Conservation (phyloP, 176 grass and related monocot species). For the Zea luxurians region DNA sequence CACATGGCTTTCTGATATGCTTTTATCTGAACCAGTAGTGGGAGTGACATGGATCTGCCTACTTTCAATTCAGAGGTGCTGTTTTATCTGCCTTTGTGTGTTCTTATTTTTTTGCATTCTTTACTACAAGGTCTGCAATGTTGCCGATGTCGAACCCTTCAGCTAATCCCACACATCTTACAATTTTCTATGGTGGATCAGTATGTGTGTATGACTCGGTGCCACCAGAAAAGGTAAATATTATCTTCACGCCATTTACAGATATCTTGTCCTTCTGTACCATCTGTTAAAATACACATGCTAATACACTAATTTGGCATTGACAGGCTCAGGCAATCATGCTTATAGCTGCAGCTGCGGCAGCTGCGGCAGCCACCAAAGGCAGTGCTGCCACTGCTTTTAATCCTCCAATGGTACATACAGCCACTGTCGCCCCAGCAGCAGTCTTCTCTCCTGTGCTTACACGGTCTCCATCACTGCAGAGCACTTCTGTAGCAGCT, state of each 20-base stretch:
- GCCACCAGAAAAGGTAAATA: too few relatives aligned
- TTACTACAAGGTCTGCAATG: slow-evolving; percentile 42
- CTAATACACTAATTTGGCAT: background rate
- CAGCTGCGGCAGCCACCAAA: slow-evolving; percentile 31
- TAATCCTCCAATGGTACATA: slow-evolving; percentile 31
- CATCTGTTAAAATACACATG: too few relatives aligned
- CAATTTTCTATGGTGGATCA: slow-evolving; percentile 82
- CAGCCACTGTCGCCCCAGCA: background rate
- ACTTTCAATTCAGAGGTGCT: too few relatives aligned
- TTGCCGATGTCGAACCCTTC: slow-evolving; percentile 45
- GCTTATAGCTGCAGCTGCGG: slow-evolving; percentile 72
- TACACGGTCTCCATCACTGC: slow-evolving; percentile 69
- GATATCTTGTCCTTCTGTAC: too few relatives aligned
- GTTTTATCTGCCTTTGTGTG: too few relatives aligned
- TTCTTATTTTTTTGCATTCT: too few relatives aligned
- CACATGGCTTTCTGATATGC: too few relatives aligned
- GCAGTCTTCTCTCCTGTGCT: slow-evolving; percentile 52
- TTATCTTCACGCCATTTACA: too few relatives aligned
- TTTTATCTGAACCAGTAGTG: too few relatives aligned
- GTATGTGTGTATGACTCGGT: slow-evolving; percentile 8
- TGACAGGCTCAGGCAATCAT: slow-evolving; percentile 88
- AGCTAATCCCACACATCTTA: slow-evolving; percentile 58
- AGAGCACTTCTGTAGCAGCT: slow-evolving; percentile 62
- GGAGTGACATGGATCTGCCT: too few relatives aligned
- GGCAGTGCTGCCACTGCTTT: slow-evolving; percentile 26